Base-by-base conservation (phyloP, 179 eudicot species). In the Spinacia oleracea region DNA sequence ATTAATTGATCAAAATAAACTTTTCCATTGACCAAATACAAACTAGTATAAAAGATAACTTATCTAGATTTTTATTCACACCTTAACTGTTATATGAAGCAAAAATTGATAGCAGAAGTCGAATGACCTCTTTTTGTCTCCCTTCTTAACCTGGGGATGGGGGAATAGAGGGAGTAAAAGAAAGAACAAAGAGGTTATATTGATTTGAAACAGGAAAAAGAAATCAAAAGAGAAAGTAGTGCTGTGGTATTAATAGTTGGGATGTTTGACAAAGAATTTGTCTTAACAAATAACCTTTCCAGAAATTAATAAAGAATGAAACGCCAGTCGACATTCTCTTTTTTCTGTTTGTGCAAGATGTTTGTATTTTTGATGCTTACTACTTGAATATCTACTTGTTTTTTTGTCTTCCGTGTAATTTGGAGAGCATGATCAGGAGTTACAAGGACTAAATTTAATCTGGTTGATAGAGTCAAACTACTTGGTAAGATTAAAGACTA, bases 391-490 rank as follows among this genome's bases (percentile, higher is more conserved):
- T 34, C 43, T 65, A 35, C 23, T 16, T 66, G 46, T 66, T 18
- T 29, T 31, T 63, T 18, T 66, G 25, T 21, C 25, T 7, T 25
- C 14, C 34, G 25, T 66, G 45, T 32, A 20, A 18, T 18, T 5
- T 66, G 38, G 0, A 4, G 45, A 18, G 46, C 12, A 32, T 34
- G 45, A 32, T 66, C 67, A 27, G 10, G 38, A 64, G 23, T 10
- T 32, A 56, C 18, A 38, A 66, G 18, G 45, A 35, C 25, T 66
- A 66, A 27, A 12, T 31, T 16, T 64, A 32, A 64, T 14, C 42
- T 64, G 21, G 35, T 38, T 66, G 66, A 58, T 60, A 27, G 25
- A 66, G 27, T 38, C 70, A 66, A 66, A 66, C 46, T 66, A 31
- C 42, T 64, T 64, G 20, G 20, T 23, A 29, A 4, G 42, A 15